Evolutionary conservation across 306 rosid species (phyloP).

Genomic region (Notholithocarpus densiflorus): DNA sequence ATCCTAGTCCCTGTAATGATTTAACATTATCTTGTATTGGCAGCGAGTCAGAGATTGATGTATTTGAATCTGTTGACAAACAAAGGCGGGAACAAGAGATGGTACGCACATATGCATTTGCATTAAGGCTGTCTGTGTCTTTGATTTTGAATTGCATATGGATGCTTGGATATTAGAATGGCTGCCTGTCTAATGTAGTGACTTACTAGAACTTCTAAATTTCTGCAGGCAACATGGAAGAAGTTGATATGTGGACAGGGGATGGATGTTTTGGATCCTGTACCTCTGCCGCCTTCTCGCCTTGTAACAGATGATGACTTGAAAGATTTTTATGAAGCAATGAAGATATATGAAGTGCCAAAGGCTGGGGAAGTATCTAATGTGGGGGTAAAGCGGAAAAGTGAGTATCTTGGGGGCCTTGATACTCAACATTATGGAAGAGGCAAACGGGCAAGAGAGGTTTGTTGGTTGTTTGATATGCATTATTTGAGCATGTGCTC

Average conservation of each 20-base stretch:
- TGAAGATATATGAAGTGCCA: constrained; percentile 82
- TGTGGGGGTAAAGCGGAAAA: constrained; percentile 72
- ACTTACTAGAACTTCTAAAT: constrained; percentile 13
- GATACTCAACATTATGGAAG: constrained; percentile 93
- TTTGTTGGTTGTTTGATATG: constrained; percentile 30
- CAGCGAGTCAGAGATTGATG: constrained; percentile 96
- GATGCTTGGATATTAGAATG: not conserved
- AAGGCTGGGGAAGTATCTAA: constrained; percentile 48
- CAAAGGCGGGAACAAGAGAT: constrained; percentile 70
- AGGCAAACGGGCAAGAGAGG: constrained; percentile 99
- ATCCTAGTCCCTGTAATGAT: not conserved
- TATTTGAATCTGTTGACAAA: constrained; percentile 86
- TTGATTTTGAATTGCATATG: constrained; percentile 3
- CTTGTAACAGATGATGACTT: constrained; percentile 90
- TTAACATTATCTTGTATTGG: constrained; percentile 20
- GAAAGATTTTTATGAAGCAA: constrained; percentile 76
- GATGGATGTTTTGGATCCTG: constrained; percentile 43
- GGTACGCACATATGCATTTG: constrained; percentile 48
- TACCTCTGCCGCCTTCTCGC: constrained; percentile 70
- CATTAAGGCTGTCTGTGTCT: not conserved
- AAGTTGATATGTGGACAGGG: constrained; percentile 51
- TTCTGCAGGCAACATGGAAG: constrained; percentile 78
- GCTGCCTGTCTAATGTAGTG: constrained; percentile 1
- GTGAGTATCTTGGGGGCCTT: constrained; percentile 62
- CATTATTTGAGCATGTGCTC: constrained; percentile 4